Evolutionary conservation across 192 early-diverging fungal species (phyloP), one percentile per base, ranked within the genome.

Genomic region (Allomyces macrogynus): DNA sequence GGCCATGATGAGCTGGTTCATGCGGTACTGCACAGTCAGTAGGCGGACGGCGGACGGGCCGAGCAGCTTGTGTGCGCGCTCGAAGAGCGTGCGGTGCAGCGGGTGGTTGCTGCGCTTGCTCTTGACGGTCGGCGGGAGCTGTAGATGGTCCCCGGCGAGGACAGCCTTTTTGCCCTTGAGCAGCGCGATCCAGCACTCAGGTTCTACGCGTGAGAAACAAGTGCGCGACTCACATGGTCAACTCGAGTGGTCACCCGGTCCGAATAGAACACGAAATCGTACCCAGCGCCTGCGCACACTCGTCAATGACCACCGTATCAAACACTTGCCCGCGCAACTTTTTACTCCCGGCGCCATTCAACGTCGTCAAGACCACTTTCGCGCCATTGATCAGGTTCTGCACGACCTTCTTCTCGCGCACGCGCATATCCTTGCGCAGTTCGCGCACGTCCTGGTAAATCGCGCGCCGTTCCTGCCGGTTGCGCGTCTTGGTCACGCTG

Each of bases 181-280:
- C 14, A 90, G 78, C 1, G 93, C 88, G 63, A 93, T 87, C 90
- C 91, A 96, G 68, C 87, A 88, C 75, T 96, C 93, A 26, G 83
- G 75, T 68, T 72, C 62, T 14, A 72, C 16, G 23, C 23, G 23
- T 63, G 23, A 43, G 57, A 49, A 25, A 60, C 22, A 26, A 40
- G 5, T 61, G 66, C 14, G 22, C 20, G n/a, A 5, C 9, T 66
- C 14, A 65, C 66, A 65, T 24, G 11, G 22, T 60, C 44, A 12
- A 25, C 18, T 14, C 24, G 64, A 24, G 67, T 43, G 32, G 43
- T 1, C 65, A 10, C 0, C 24, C 20, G 40, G 24, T 43, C 20
- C 25, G 9, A 54, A 3, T 23, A 49, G 0, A 23, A 44, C 11
- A 24, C 64, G 16, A 27, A n/a, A 24, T 20, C 40, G 61, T 71